Conservation (phyloP, 768 basidiomycete species). For the Rhizopogon rudus region DNA sequence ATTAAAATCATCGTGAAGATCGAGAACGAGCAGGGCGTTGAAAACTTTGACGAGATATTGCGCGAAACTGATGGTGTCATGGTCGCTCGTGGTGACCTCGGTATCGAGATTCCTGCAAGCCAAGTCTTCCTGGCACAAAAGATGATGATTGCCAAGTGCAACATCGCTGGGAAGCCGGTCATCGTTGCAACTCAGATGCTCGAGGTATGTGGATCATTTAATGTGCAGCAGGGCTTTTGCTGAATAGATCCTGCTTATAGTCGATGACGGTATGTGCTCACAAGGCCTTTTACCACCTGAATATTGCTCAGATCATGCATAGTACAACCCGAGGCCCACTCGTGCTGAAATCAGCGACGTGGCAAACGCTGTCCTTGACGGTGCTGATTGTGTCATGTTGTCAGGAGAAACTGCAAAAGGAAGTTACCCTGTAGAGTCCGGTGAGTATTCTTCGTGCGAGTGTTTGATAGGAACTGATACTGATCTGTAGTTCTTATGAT, state of each 20-base stretch:
- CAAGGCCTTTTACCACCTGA: conserved; percentile 1
- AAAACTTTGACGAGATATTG: conserved; percentile 98
- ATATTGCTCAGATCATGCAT: conserved; percentile 6
- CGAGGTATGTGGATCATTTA: conserved; percentile 49
- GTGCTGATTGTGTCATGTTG: conserved; percentile 99
- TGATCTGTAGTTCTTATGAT: conserved; percentile 83
- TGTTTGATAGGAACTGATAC: conserved; percentile 4
- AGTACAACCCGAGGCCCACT: conserved; percentile 98
- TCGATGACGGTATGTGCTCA: conserved; percentile 78
- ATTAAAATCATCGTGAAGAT: conserved; percentile 99
- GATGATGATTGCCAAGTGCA: conserved; percentile 99
- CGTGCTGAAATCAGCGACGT: conserved; percentile 99
- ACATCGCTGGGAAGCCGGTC: conserved; percentile 95
- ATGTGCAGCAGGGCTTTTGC: background rate
- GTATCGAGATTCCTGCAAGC: conserved; percentile 99
- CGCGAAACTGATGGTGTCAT: conserved; percentile 96
- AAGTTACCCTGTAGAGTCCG: conserved; percentile 91
- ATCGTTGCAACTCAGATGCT: conserved; percentile 99
- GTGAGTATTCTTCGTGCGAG: conserved; percentile 34
- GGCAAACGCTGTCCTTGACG: conserved; percentile 98
- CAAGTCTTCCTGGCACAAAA: conserved; percentile 99
- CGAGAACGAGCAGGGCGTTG: conserved; percentile 98
- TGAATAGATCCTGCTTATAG: conserved; percentile 30
- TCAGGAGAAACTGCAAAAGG: conserved; percentile 99
- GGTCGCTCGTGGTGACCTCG: conserved; percentile 99